Conservation (phyloP, 2,329 filamentous ascomycete genomes). For the Aspergillus aculeatus region DNA sequence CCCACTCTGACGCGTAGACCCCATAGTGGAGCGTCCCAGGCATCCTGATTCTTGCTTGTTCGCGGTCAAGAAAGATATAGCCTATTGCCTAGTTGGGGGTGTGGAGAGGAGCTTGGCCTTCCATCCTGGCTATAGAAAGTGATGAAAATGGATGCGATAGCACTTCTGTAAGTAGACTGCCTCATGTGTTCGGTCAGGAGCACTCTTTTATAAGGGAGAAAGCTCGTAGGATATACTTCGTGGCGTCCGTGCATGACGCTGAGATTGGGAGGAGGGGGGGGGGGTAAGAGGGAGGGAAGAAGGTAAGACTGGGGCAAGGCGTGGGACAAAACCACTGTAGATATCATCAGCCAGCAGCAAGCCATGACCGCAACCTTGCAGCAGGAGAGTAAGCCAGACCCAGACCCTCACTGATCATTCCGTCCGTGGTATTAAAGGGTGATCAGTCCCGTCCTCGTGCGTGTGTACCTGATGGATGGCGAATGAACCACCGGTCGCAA, state of each 20-base stretch:
- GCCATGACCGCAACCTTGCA: conserved; percentile 2
- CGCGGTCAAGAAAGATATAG: not conserved
- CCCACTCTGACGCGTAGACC: conserved; percentile 8
- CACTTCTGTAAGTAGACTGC: not conserved
- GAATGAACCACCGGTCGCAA: conserved; percentile 2
- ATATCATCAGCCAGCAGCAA: conserved; percentile 7
- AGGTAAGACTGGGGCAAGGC: not conserved
- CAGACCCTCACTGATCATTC: too few relatives aligned
- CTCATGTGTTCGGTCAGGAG: not conserved
- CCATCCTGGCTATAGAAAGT: not conserved
- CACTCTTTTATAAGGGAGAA: not conserved
- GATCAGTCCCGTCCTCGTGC: not conserved
- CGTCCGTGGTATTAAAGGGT: not conserved
- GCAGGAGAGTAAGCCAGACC: not conserved
- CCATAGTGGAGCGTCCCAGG: conserved; percentile 1
- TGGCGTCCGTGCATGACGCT: not conserved
- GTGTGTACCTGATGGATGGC: not conserved
- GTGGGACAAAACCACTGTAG: not conserved
- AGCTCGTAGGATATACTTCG: not conserved
- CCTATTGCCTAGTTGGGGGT: not conserved
- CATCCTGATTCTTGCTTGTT: conserved; percentile 2
- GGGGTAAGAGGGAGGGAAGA: not conserved
- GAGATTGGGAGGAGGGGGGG: not conserved
- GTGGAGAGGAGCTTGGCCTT: not conserved
- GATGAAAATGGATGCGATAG: not conserved